These are phyloP conservation scores for Abortiporus biennis DNA, from an alignment of 1,284 basidiomycete species.

Conservation along the genomic window DNA sequence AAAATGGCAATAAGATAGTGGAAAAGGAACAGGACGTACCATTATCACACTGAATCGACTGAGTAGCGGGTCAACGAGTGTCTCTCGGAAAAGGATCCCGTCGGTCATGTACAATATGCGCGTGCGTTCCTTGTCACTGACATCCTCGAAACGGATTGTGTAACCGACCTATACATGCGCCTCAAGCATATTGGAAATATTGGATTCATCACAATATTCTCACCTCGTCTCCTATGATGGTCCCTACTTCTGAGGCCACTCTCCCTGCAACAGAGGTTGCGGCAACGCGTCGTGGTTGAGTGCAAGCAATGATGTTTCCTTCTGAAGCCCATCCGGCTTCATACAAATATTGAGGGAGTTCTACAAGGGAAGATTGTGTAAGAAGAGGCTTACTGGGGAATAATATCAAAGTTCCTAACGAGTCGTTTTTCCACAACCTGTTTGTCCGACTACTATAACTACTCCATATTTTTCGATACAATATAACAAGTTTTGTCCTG, in stretches of 20 bases:
- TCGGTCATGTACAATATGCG: slow-evolving; percentile 98
- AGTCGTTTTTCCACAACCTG: slow-evolving; percentile 96
- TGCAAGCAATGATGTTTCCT: slow-evolving; percentile 81
- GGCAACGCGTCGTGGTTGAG: slow-evolving; percentile 93
- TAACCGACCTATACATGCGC: slow-evolving; percentile 80
- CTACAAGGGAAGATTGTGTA: slow-evolving; percentile 33
- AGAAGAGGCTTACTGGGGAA: background rate
- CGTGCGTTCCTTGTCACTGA: slow-evolving; percentile 75
- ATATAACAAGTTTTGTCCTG: slow-evolving; percentile 76
- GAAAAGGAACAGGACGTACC: slow-evolving; percentile 41
- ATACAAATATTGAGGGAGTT: slow-evolving; percentile 90
- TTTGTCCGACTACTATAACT: slow-evolving; percentile 90
- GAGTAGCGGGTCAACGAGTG: slow-evolving; percentile 83
- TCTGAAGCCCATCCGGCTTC: slow-evolving; percentile 86
- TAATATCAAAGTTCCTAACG: slow-evolving; percentile 52
- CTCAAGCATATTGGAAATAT: background rate
- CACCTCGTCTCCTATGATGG: slow-evolving; percentile 87
- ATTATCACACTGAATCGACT: slow-evolving; percentile 93
- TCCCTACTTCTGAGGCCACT: slow-evolving; percentile 87
- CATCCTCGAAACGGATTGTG: slow-evolving; percentile 96
- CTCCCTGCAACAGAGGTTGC: slow-evolving; percentile 91
- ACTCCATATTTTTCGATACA: slow-evolving; percentile 82
- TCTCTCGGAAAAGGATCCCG: slow-evolving; percentile 95
- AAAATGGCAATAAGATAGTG: slow-evolving; percentile 12
- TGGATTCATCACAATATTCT: slow-evolving; percentile 12